Conservation (phyloP, 768 basidiomycete species). For the Lactarius vividus region DNA sequence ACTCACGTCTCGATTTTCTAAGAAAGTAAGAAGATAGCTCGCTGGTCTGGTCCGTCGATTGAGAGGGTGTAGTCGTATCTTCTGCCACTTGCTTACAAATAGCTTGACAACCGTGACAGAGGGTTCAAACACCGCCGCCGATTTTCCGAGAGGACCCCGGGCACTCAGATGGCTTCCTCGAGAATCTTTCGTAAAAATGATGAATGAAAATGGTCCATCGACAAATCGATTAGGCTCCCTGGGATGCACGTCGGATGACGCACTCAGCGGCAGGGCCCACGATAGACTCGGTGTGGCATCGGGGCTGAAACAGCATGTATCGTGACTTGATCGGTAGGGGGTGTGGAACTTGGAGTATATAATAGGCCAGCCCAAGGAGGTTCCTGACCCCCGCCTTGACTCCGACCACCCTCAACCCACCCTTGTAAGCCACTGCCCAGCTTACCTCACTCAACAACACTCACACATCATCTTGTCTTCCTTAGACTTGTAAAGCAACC, state of each 20-base stretch:
- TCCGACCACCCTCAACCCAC: constrained; percentile 27
- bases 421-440: constrained; percentile 6
- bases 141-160: constrained; percentile 2
- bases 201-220: background rate
- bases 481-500: background rate
- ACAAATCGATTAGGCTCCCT: background rate
- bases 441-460: constrained; percentile 3
- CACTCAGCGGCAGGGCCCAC: background rate
- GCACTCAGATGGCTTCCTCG: background rate
- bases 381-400: constrained; percentile 17
- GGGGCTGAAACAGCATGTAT: background rate
- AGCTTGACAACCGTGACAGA: background rate
- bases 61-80: background rate
- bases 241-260: background rate
- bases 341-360: constrained; percentile 19
- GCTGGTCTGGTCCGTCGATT: constrained; percentile 11
- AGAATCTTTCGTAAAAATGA: background rate
- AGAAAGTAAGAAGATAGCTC: background rate
- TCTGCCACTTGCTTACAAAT: constrained; percentile 2
- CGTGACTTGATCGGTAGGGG: constrained; percentile 1
- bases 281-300: background rate
- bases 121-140: background rate
- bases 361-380: background rate
- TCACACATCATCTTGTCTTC: background rate
- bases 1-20: constrained; percentile 21